Evolutionary conservation across 768 basidiomycete species (phyloP).

Genomic region (Phylloporus sp.): DNA sequence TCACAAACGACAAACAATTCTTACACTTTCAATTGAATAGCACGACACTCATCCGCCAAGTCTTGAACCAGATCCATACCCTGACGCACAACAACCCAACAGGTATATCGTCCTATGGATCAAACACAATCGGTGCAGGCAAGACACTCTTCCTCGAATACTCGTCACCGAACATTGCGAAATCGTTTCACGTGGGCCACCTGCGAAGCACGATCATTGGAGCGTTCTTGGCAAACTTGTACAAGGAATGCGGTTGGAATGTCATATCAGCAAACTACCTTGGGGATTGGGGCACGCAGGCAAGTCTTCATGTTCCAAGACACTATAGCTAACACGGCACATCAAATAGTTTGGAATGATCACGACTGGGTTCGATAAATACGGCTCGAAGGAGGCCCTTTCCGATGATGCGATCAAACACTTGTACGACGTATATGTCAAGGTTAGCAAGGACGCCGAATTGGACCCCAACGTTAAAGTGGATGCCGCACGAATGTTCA

Average conservation of each 20-base stretch:
- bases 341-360: constrained; percentile 72
- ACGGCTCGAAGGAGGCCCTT: constrained; percentile 81
- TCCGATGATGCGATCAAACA: constrained; percentile 91
- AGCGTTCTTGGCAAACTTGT: constrained; percentile 87
- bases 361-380: constrained; percentile 87
- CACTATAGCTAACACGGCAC: not conserved
- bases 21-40: constrained; percentile 77
- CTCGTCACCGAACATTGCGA: constrained; percentile 96
- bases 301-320: constrained; percentile 25
- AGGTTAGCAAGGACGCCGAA: constrained; percentile 85
- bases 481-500: constrained; percentile 85
- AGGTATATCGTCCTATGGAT: constrained; percentile 72
- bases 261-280: constrained; percentile 92
- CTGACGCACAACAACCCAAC: constrained; percentile 62
- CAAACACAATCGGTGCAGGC: constrained; percentile 69
- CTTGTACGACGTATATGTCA: constrained; percentile 90
- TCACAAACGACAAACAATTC: constrained; percentile 72
- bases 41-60: constrained; percentile 55
- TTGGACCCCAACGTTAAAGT: constrained; percentile 65
- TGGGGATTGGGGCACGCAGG: constrained; percentile 98
- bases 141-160: constrained; percentile 89
- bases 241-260: constrained; percentile 90
- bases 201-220: constrained; percentile 98
- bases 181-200: constrained; percentile 97
- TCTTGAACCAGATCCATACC: constrained; percentile 71